Evolutionary conservation across 106 monocot species (phyloP).

Genomic region (Posidonia australis): DNA sequence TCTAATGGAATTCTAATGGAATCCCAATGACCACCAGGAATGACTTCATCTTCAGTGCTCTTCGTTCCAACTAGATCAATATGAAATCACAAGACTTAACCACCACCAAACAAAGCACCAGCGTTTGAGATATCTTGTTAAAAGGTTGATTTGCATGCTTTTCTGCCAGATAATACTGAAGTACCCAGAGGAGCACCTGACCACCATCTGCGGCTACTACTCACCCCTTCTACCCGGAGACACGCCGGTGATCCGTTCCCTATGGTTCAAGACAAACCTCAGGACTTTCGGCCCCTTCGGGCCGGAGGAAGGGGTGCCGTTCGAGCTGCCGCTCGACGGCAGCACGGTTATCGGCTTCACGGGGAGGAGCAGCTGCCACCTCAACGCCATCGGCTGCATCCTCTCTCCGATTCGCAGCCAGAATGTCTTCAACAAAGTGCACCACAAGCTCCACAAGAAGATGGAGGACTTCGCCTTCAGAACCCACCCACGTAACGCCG

Average conservation of each 20-base stretch:
- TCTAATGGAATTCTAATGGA: no score
- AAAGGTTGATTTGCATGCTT: no score
- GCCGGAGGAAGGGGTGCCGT: slow-evolving; percentile 8
- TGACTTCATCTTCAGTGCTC: no score
- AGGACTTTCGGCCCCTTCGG: slow-evolving; percentile 22
- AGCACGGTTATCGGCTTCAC: slow-evolving; percentile 19
- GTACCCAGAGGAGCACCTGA: slow-evolving; percentile 24
- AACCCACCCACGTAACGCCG: no score
- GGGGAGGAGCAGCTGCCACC: slow-evolving; percentile 15
- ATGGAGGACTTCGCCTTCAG: background rate
- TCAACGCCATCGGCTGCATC: slow-evolving; percentile 22
- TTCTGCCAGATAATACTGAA: slow-evolving; percentile 17
- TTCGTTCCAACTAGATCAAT: no score
- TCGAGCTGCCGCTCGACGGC: slow-evolving; percentile 12
- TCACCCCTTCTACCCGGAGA: background rate
- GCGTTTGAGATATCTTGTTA: background rate
- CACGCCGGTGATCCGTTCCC: slow-evolving; percentile 13
- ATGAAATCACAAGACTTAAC: no score
- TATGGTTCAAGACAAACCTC: slow-evolving; percentile 16
- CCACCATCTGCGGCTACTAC: slow-evolving; percentile 17
- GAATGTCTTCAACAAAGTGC: slow-evolving; percentile 5
- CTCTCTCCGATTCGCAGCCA: background rate
- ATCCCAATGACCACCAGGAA: no score
- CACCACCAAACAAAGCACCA: background rate
- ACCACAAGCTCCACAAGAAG: slow-evolving; percentile 16